phyloP scores from a whole-genome alignment of 2,329 filamentous ascomycete genomes.

The Xylaria sp. region DNA sequence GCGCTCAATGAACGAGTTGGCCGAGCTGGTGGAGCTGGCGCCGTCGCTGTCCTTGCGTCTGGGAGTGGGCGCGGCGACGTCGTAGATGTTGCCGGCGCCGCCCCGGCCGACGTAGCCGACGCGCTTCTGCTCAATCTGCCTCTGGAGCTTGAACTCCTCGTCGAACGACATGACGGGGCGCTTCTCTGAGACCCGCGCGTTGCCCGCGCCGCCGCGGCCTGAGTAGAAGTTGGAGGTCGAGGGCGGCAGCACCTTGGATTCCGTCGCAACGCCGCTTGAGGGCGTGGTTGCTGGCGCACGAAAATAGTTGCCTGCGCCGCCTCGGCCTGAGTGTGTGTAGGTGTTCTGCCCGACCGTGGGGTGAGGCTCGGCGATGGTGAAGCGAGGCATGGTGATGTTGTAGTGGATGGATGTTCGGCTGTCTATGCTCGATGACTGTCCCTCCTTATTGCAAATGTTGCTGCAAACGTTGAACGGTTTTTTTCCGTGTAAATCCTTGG shows the following conservation, averaged over 20 bases:
- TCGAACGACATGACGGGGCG: constrained; percentile 72
- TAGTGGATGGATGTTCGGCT: constrained; percentile 15
- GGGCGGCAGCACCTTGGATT: constrained; percentile 56
- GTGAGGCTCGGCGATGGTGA: constrained; percentile 61
- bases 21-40: constrained; percentile 46
- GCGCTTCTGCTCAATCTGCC: constrained; percentile 61
- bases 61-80: constrained; percentile 30
- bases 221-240: constrained; percentile 66
- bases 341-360: constrained; percentile 58
- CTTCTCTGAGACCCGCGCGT: constrained; percentile 63
- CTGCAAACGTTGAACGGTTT: constrained; percentile 4
- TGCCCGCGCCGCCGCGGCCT: constrained; percentile 74
- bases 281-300: constrained; percentile 56
- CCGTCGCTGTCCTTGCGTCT: constrained; percentile 34
- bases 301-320: constrained; percentile 67
- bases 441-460: constrained; percentile 6
- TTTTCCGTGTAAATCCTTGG: background rate
- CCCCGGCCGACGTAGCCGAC: constrained; percentile 71
- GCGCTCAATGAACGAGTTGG: constrained; percentile 53
- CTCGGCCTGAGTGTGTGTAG: constrained; percentile 64
- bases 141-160: constrained; percentile 69
- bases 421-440: constrained; percentile 24
- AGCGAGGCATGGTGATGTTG: constrained; percentile 52
- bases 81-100: constrained; percentile 68
- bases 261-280: constrained; percentile 57